Percentiles rank a stretch among this genome's conserved stretches.
phyloP scores from a whole-genome alignment of 2,329 filamentous ascomycete species.

The Blastomyces gilchristii region DNA sequence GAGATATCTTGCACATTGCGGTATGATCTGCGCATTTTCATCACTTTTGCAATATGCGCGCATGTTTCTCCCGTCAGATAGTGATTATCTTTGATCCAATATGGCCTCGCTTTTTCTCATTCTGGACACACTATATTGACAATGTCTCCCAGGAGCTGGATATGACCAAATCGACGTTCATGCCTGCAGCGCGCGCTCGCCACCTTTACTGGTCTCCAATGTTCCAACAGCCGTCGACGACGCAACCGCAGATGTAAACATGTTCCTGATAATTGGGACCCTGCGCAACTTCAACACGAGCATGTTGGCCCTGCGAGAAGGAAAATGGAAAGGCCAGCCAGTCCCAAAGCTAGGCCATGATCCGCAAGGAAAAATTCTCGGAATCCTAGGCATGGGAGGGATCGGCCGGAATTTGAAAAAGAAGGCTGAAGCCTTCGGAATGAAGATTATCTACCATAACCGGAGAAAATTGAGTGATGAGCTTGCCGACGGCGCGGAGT shows the following conservation, averaged over 20 bases:
- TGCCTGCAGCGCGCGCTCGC: slow-evolving; percentile 55
- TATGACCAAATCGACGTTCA: slow-evolving; percentile 73
- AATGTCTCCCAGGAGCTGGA: slow-evolving; percentile 49
- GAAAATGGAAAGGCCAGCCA: slow-evolving; percentile 55
- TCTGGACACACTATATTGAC: background rate
- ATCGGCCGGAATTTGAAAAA: slow-evolving; percentile 68
- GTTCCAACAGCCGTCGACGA: slow-evolving; percentile 73
- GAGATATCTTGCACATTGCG: slow-evolving; percentile 32
- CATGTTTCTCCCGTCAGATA: background rate
- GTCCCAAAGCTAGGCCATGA: slow-evolving; percentile 57
- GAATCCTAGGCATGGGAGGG: slow-evolving; percentile 77
- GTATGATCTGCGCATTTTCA: slow-evolving; percentile 19
- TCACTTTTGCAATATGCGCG: background rate
- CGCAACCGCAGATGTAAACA: slow-evolving; percentile 68
- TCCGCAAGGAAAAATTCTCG: slow-evolving; percentile 65
- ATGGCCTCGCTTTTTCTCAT: background rate
- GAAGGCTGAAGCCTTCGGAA: slow-evolving; percentile 65
- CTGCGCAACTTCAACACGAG: slow-evolving; percentile 61
- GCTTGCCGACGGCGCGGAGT: slow-evolving; percentile 31
- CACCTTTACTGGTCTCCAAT: slow-evolving; percentile 61
- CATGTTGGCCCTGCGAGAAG: slow-evolving; percentile 55
- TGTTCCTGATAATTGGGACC: slow-evolving; percentile 73
- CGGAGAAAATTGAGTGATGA: slow-evolving; percentile 50
- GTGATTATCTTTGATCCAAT: background rate
- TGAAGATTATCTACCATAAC: slow-evolving; percentile 67